Conservation (phyloP, 2,329 filamentous ascomycete genomes). For the Bertia moriformis region DNA sequence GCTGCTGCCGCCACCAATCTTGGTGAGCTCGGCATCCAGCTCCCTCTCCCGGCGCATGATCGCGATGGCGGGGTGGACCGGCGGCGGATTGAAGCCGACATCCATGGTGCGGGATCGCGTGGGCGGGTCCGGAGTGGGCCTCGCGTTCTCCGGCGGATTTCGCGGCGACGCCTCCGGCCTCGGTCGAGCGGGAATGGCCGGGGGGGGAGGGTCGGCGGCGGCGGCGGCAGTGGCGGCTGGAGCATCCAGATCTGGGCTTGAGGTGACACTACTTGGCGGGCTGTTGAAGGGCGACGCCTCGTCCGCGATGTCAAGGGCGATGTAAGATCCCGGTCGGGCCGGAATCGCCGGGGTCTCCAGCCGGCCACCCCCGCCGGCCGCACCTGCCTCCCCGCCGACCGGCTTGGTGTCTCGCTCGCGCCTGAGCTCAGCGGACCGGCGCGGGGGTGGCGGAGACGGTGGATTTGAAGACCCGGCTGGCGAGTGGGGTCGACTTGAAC, state of each 20-base stretch:
- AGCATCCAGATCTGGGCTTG: conserved; percentile 32
- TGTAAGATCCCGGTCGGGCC: conserved; percentile 19
- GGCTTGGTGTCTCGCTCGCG: conserved; percentile 36
- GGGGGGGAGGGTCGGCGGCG: conserved; percentile 31
- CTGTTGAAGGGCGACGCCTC: conserved; percentile 71
- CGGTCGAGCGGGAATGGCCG: conserved; percentile 34
- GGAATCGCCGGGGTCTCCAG: conserved; percentile 62
- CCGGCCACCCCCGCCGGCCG: conserved; percentile 70
- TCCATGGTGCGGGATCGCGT: conserved; percentile 17
- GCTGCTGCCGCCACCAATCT: too few relatives aligned
- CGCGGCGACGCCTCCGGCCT: conserved; percentile 33
- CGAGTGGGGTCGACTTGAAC: too few relatives aligned
- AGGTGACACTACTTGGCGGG: conserved; percentile 63
- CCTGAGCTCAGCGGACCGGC: conserved; percentile 43
- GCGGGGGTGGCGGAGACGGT: conserved; percentile 48
- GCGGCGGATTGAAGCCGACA: conserved; percentile 32
- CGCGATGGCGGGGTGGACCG: conserved; percentile 31
- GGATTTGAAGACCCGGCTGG: conserved; percentile 31
- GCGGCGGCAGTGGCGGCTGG: too few relatives aligned
- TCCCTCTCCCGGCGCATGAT: conserved; percentile 24
- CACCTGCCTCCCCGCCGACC: conserved; percentile 23
- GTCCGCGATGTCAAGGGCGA: conserved; percentile 17
- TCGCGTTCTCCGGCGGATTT: conserved; percentile 10
- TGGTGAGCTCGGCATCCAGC: conserved; percentile 16
- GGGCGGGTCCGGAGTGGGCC: conserved; percentile 2